Percentiles rank a stretch among this genome's conserved stretches.
Conservation (phyloP, 176 grass and related monocot genomes). For the Musa beccarii region DNA sequence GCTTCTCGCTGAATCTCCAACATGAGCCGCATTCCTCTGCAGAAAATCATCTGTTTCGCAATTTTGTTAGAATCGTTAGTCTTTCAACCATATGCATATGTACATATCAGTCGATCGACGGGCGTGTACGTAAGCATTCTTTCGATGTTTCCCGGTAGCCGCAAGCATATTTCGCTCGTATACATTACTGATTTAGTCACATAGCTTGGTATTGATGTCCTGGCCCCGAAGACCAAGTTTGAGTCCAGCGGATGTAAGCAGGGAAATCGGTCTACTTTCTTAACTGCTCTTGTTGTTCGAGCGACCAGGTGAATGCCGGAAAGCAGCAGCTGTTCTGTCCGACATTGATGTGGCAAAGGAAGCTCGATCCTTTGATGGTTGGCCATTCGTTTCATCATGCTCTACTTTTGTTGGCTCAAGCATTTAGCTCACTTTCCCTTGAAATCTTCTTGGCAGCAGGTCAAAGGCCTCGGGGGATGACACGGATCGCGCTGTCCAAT, state of each 20-base stretch:
- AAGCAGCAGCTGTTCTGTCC: too few relatives aligned
- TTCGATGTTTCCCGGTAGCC: neutral
- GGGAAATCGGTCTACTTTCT: neutral
- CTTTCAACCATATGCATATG: neutral
- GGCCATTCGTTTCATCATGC: too few relatives aligned
- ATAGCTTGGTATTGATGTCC: neutral
- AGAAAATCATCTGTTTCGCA: slow-evolving; percentile 31
- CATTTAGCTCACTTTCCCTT: too few relatives aligned
- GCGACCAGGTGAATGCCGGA: too few relatives aligned
- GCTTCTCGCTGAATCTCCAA: slow-evolving; percentile 61
- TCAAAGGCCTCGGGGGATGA: too few relatives aligned
- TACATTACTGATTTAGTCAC: neutral
- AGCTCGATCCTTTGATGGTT: too few relatives aligned
- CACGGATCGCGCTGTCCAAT: too few relatives aligned
- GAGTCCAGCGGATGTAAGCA: neutral
- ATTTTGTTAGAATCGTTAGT: slow-evolving; percentile 68
- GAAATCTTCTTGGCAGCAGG: too few relatives aligned
- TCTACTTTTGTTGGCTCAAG: too few relatives aligned
- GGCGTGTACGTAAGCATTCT: slow-evolving; percentile 2
- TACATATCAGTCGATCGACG: neutral
- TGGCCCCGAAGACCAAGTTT: neutral
- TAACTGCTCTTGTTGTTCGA: neutral
- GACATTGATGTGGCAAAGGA: too few relatives aligned
- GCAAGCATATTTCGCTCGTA: neutral
- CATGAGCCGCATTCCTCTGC: slow-evolving; percentile 28